Conservation (phyloP, 1,284 basidiomycete species). For the Cutaneotrichosporon sp. region DNA sequence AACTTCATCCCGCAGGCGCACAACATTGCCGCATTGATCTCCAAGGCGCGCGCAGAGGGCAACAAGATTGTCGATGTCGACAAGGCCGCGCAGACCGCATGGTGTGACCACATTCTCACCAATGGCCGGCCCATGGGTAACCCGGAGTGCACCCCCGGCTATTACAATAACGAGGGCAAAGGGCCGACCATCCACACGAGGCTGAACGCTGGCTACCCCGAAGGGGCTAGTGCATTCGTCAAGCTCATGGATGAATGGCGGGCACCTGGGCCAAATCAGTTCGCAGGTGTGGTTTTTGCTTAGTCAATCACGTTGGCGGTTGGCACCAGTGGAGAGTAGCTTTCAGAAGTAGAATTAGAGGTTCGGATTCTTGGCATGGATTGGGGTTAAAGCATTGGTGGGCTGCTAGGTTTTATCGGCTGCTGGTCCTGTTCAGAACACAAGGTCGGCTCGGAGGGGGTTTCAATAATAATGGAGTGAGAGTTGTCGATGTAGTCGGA, state of each 20-base stretch:
- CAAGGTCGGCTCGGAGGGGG: too few species aligned
- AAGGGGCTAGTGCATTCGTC: conserved; percentile 6
- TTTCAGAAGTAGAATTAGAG: background rate
- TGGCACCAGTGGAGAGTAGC: background rate
- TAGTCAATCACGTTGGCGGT: background rate
- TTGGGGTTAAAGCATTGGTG: too few species aligned
- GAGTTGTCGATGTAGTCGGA: too few species aligned
- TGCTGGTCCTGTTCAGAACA: too few species aligned
- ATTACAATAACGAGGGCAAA: conserved; percentile 12
- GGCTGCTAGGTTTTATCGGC: too few species aligned
- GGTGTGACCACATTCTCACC: conserved; percentile 7
- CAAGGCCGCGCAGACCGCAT: background rate
- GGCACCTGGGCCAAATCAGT: conserved; percentile 5
- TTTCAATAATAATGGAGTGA: too few species aligned
- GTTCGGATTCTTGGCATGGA: too few species aligned
- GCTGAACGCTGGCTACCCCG: conserved; percentile 9
- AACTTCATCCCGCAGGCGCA: conserved; percentile 8
- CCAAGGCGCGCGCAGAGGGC: conserved; percentile 4
- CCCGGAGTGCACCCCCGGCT: conserved; percentile 9
- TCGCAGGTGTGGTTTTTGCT: background rate
- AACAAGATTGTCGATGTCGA: background rate
- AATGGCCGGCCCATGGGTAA: background rate
- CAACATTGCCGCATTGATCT: conserved; percentile 7
- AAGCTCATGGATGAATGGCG: conserved; percentile 7
- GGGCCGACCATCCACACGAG: background rate